These are phyloP conservation scores for Paspalum notatum DNA, from an alignment of 176 grass and related monocot genomes.

Conservation along the genomic window DNA sequence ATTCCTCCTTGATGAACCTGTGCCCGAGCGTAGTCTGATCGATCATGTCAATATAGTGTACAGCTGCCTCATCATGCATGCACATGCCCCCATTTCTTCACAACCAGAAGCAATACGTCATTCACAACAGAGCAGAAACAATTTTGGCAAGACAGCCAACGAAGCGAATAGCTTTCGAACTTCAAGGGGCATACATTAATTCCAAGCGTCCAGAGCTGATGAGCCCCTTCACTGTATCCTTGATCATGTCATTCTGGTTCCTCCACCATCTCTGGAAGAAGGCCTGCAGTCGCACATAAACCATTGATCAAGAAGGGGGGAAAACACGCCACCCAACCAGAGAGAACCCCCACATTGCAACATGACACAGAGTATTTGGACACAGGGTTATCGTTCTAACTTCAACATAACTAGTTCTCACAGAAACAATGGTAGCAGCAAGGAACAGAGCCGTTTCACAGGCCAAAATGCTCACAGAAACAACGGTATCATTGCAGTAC, in stretches of 20 bases:
- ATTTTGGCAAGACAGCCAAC: neutral
- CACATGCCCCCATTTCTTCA: slow-evolving; percentile 95
- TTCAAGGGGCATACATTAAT: slow-evolving; percentile 61
- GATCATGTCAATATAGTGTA: slow-evolving; percentile 98
- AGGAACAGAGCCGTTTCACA: neutral
- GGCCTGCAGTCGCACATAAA: slow-evolving; percentile 44
- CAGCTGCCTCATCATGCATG: slow-evolving; percentile 88
- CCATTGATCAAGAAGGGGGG: neutral
- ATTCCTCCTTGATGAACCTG: slow-evolving; percentile 79
- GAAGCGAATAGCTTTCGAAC: neutral
- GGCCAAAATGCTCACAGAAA: neutral
- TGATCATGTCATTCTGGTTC: slow-evolving; percentile 69
- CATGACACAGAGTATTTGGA: neutral
- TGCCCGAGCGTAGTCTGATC: slow-evolving; percentile 92
- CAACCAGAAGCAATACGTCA: slow-evolving; percentile 18
- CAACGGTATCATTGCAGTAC: neutral
- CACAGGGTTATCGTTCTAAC: neutral
- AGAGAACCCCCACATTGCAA: slow-evolving; percentile 23
- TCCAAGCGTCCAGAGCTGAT: slow-evolving; percentile 82
- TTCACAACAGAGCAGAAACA: slow-evolving; percentile 13
- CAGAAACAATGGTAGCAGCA: neutral
- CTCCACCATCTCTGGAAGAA: slow-evolving; percentile 98
- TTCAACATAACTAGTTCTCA: neutral
- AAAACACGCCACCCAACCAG: neutral
- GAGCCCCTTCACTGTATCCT: slow-evolving; percentile 75